These are phyloP conservation scores for Auricularia heimuer DNA, from an alignment of 768 basidiomycete genomes.

Conservation along the genomic window DNA sequence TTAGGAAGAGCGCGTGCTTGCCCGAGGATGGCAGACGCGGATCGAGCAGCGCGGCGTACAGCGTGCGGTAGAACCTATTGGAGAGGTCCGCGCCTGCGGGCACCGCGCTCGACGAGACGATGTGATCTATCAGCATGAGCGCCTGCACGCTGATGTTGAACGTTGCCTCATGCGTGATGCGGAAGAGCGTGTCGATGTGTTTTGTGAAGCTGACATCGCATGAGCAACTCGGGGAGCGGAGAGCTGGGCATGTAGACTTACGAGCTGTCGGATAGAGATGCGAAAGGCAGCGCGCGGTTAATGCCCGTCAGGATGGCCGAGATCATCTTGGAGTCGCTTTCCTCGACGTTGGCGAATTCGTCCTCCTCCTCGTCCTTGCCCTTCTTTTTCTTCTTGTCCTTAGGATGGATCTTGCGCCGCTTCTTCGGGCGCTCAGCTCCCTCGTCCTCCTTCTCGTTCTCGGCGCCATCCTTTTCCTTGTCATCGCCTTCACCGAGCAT, in stretches of 20 bases:
- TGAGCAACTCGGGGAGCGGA: neutral
- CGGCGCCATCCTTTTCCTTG: slow-evolving; percentile 22
- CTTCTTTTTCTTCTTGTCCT: slow-evolving; percentile 21
- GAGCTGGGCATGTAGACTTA: slow-evolving; percentile 24
- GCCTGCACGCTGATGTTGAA: slow-evolving; percentile 97
- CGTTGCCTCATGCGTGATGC: slow-evolving; percentile 88
- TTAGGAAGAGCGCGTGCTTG: slow-evolving; percentile 96
- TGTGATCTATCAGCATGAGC: slow-evolving; percentile 79
- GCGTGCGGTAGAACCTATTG: slow-evolving; percentile 60
- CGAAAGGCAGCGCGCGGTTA: slow-evolving; percentile 91
- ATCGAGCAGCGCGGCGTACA: slow-evolving; percentile 88
- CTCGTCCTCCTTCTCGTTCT: slow-evolving; percentile 15
- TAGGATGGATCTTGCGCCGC: neutral
- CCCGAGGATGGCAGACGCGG: slow-evolving; percentile 58
- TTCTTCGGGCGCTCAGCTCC: slow-evolving; percentile 12
- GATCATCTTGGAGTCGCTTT: slow-evolving; percentile 69
- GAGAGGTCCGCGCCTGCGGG: slow-evolving; percentile 36
- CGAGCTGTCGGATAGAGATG: slow-evolving; percentile 61
- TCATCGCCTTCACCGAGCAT: slow-evolving; percentile 55
- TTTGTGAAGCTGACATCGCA: slow-evolving; percentile 51
- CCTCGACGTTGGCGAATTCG: slow-evolving; percentile 67
- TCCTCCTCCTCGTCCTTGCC: slow-evolving; percentile 43
- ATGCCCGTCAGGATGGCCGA: slow-evolving; percentile 90
- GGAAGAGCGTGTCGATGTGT: slow-evolving; percentile 89
- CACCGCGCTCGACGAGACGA: slow-evolving; percentile 41